These are phyloP conservation scores for Mycena galopus DNA, from an alignment of 768 basidiomycete species.

Conservation along the genomic window DNA sequence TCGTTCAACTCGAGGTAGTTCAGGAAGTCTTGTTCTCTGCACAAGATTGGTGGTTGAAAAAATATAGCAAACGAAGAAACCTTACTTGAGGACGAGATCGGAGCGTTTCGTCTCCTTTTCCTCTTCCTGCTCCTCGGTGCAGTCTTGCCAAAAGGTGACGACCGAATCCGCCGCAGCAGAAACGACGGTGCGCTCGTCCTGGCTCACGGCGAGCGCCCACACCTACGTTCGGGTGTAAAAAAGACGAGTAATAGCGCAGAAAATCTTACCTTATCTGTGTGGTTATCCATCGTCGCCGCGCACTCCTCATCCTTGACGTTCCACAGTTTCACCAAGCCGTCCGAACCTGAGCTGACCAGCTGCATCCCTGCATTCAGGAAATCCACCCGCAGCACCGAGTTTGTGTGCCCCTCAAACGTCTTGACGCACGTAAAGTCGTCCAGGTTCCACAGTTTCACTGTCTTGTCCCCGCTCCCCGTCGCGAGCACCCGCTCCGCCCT, in stretches of 20 bases:
- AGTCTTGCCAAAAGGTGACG: slow-evolving; percentile 97
- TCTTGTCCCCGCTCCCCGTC: slow-evolving; percentile 95
- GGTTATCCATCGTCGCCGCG: slow-evolving; percentile 91
- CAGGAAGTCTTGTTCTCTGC: slow-evolving; percentile 94
- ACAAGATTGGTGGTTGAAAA: slow-evolving; percentile 1
- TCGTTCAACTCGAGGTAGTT: slow-evolving; percentile 92
- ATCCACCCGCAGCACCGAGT: slow-evolving; percentile 94
- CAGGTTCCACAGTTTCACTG: slow-evolving; percentile 93
- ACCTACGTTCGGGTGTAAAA: slow-evolving; percentile 66
- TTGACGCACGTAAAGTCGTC: slow-evolving; percentile 94
- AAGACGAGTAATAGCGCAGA: background rate
- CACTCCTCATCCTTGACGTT: slow-evolving; percentile 92
- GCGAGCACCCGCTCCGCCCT: slow-evolving; percentile 86
- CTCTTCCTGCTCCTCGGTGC: slow-evolving; percentile 84
- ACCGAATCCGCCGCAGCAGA: slow-evolving; percentile 97
- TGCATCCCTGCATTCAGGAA: slow-evolving; percentile 89
- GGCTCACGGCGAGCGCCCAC: slow-evolving; percentile 92
- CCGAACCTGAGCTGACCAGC: slow-evolving; percentile 90
- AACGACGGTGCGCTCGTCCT: slow-evolving; percentile 86
- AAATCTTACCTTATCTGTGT: slow-evolving; percentile 90
- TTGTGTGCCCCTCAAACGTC: slow-evolving; percentile 98
- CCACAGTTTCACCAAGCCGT: slow-evolving; percentile 97
- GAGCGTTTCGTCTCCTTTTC: slow-evolving; percentile 82
- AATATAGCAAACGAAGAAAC: slow-evolving; percentile 26
- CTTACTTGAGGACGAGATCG: slow-evolving; percentile 85